Percentiles rank a stretch among this genome's conserved stretches.
These are phyloP conservation scores for Breviolum minutum DNA, from an alignment of 73 alveolate species.

Conservation along the genomic window DNA sequence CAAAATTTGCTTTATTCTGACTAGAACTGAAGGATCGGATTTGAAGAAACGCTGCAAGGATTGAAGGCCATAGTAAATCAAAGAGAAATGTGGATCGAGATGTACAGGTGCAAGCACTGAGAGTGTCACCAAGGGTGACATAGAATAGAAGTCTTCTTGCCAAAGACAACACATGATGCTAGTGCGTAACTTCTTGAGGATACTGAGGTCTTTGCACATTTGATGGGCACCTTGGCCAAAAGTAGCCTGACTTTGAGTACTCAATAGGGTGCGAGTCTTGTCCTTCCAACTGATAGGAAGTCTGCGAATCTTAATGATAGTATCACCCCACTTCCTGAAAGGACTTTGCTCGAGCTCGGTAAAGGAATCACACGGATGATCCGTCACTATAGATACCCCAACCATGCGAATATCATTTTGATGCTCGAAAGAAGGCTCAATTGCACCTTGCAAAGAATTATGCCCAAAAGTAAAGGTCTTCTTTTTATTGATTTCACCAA, in stretches of 20 bases:
- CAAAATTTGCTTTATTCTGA: not conserved
- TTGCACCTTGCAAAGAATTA: not conserved
- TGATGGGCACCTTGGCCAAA: conserved; percentile 56
- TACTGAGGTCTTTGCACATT: not conserved
- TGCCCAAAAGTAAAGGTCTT: conserved; percentile 41
- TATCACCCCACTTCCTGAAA: not conserved
- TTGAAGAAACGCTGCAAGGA: no score
- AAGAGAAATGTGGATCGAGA: conserved; percentile 37
- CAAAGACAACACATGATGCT: conserved; percentile 15
- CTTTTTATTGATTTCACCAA: not conserved
- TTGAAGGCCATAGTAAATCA: not conserved
- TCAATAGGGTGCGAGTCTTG: not conserved
- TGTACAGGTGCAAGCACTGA: not conserved
- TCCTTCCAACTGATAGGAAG: not conserved
- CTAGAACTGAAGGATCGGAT: not conserved
- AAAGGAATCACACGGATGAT: not conserved
- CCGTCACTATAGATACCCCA: not conserved
- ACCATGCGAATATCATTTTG: not conserved
- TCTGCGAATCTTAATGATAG: not conserved
- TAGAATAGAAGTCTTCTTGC: not conserved
- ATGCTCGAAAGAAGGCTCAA: not conserved
- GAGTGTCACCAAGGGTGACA: not conserved
- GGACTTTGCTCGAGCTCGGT: not conserved
- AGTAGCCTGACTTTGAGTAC: not conserved
- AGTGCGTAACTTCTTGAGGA: not conserved